Conservation (phyloP, 352 stramenopile species). For the Pythium brachiatum region DNA sequence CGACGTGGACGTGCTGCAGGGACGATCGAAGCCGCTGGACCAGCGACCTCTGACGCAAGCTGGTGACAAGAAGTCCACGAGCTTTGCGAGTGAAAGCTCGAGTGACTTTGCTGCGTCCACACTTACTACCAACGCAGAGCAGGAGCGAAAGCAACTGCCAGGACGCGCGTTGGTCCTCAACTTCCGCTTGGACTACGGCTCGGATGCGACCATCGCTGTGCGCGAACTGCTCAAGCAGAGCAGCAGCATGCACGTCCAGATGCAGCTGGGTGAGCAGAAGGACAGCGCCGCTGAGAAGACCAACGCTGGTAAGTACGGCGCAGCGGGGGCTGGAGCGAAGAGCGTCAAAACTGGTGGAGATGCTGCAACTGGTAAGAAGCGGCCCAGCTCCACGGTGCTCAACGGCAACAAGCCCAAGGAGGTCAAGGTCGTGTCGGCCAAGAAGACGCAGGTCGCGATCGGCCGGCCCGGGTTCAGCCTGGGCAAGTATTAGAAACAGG, state of each 20-base stretch:
- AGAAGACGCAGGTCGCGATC: constrained; percentile 79
- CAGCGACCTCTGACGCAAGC: neutral
- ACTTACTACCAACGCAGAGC: neutral
- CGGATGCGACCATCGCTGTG: constrained; percentile 92
- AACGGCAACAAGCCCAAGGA: constrained; percentile 25
- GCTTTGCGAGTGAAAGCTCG: neutral
- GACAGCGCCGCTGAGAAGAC: neutral
- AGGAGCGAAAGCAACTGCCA: constrained; percentile 6
- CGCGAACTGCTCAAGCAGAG: constrained; percentile 93
- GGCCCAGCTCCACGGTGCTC: constrained; percentile 14
- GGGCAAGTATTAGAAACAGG: constrained; percentile 48
- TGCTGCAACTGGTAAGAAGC: constrained; percentile 31
- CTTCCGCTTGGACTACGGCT: constrained; percentile 60
- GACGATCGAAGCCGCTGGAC: constrained; percentile 8
- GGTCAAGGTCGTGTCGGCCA: constrained; percentile 54
- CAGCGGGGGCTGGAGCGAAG: neutral
- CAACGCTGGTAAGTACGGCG: neutral
- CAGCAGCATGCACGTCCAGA: constrained; percentile 78
- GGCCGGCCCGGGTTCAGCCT: constrained; percentile 79
- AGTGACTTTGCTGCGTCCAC: neutral
- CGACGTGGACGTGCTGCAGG: constrained; percentile 62
- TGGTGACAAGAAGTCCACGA: neutral
- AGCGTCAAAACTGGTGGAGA: neutral
- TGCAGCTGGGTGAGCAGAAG: constrained; percentile 39
- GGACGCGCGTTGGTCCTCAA: constrained; percentile 34